Evolutionary conservation across 202 grass and related monocot species (phyloP).

Genomic region (Musa balbisiana): DNA sequence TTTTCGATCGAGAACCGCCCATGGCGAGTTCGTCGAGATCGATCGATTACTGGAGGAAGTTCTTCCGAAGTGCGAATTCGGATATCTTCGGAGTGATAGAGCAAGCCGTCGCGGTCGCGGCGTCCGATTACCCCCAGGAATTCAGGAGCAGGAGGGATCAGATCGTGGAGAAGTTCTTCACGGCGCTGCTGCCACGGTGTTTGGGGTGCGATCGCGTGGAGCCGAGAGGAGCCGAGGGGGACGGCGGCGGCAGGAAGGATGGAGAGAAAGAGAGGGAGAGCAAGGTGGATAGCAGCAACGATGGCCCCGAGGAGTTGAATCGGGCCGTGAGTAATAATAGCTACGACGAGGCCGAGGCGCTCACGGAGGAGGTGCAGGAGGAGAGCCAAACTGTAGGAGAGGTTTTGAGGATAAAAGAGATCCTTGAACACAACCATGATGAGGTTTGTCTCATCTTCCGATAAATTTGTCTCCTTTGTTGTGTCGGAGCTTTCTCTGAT

Average conservation of each 20-base stretch:
- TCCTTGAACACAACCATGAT: conserved; percentile 43
- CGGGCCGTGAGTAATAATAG: conserved; percentile 62
- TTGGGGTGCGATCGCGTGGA: not conserved
- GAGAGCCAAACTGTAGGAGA: conserved; percentile 47
- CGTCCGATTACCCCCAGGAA: not conserved
- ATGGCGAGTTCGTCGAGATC: not conserved
- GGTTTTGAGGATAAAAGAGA: conserved; percentile 60
- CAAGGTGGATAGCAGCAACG: not conserved
- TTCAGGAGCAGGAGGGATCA: not conserved
- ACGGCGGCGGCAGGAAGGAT: not conserved
- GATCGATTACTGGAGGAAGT: conserved; percentile 4
- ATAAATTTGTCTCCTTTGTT: not conserved
- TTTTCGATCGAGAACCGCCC: not conserved
- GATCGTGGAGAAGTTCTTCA: not conserved
- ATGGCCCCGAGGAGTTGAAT: conserved; percentile 34
- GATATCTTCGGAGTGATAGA: not conserved
- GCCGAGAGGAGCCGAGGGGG: not conserved
- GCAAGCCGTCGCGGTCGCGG: not conserved
- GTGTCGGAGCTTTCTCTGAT: not conserved
- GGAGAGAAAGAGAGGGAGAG: not conserved
- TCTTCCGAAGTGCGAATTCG: not conserved
- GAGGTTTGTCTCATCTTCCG: conserved; percentile 30
- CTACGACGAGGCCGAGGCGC: conserved; percentile 64
- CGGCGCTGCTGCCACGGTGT: not conserved
- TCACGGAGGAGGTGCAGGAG: conserved; percentile 50